Conservation (phyloP, 2,329 filamentous ascomycete species). For the Mycosphaerella sp. region DNA sequence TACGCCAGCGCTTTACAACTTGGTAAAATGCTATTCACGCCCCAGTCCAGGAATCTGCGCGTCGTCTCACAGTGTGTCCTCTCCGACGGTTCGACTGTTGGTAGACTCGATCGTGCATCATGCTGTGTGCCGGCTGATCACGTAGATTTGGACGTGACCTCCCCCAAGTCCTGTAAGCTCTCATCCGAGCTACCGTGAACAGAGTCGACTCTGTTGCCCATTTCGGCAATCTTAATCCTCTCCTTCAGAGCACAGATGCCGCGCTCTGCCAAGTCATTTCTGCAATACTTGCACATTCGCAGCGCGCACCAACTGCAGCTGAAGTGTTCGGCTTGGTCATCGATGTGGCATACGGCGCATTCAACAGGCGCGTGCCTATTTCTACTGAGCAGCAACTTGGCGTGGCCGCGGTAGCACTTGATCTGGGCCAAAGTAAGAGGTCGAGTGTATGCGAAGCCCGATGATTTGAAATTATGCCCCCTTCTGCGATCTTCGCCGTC, state of each 20-base stretch:
- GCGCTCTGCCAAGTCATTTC: slow-evolving; percentile 21
- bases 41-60: neutral
- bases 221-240: slow-evolving; percentile 16
- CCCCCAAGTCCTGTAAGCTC: slow-evolving; percentile 8
- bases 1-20: neutral
- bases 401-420: slow-evolving; percentile 29
- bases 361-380: slow-evolving; percentile 32
- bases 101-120: neutral
- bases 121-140: neutral
- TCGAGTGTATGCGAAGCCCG: slow-evolving; percentile 30
- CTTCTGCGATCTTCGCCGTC: slow-evolving; percentile 24
- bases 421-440: slow-evolving; percentile 27
- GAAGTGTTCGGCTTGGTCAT: slow-evolving; percentile 29
- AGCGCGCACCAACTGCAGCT: slow-evolving; percentile 32
- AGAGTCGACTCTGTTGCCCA: slow-evolving; percentile 11
- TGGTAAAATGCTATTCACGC: neutral
- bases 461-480: slow-evolving; percentile 30
- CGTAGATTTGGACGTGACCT: slow-evolving; percentile 1
- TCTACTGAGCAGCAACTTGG: slow-evolving; percentile 23
- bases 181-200: slow-evolving; percentile 9
- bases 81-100: neutral
- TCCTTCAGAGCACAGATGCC: slow-evolving; percentile 23
- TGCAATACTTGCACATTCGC: slow-evolving; percentile 29
- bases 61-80: neutral
- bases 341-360: slow-evolving; percentile 32